Evolutionary conservation across 495 filamentous ascomycete species (phyloP).

Genomic region (Chaetomium cochliodes): DNA sequence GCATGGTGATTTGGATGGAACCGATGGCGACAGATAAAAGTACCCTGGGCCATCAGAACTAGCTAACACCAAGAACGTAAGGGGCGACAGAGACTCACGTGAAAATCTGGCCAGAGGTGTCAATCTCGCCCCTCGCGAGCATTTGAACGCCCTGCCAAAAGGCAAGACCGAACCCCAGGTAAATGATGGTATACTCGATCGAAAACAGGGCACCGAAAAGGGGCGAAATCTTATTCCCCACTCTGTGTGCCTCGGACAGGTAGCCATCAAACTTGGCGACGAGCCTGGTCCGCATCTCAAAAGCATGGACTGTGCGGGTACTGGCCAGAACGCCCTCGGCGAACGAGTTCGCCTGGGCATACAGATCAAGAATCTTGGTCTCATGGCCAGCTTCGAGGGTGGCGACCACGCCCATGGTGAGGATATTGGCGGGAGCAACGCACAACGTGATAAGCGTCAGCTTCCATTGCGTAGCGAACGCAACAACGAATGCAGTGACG

Average conservation of each 20-base stretch:
- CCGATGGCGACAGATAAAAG: conserved; percentile 83
- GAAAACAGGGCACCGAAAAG: conserved; percentile 72
- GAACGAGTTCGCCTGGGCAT: conserved; percentile 75
- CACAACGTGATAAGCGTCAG: conserved; percentile 76
- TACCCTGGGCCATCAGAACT: conserved; percentile 42
- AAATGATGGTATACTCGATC: conserved; percentile 74
- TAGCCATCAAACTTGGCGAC: conserved; percentile 74
- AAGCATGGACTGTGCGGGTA: conserved; percentile 83
- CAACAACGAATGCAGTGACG: conserved; percentile 79
- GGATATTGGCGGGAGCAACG: conserved; percentile 65
- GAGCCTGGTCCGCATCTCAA: conserved; percentile 80
- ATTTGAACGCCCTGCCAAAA: conserved; percentile 91
- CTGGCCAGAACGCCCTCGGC: conserved; percentile 91
- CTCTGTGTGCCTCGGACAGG: conserved; percentile 65
- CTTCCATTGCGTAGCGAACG: conserved; percentile 80
- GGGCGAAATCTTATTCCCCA: conserved; percentile 68
- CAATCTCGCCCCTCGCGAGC: conserved; percentile 62
- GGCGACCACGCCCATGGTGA: conserved; percentile 67
- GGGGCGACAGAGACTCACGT: conserved; percentile 42
- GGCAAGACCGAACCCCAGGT: conserved; percentile 79
- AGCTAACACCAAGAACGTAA: neutral
- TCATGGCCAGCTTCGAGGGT: conserved; percentile 70
- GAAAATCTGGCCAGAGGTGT: conserved; percentile 52
- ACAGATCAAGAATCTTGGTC: conserved; percentile 68
- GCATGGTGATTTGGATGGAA: conserved; percentile 79